Evolutionary conservation across 2,329 filamentous ascomycete genomes (phyloP), one percentile per base, ranked within the genome.

Genomic region (Phoma sp.): DNA sequence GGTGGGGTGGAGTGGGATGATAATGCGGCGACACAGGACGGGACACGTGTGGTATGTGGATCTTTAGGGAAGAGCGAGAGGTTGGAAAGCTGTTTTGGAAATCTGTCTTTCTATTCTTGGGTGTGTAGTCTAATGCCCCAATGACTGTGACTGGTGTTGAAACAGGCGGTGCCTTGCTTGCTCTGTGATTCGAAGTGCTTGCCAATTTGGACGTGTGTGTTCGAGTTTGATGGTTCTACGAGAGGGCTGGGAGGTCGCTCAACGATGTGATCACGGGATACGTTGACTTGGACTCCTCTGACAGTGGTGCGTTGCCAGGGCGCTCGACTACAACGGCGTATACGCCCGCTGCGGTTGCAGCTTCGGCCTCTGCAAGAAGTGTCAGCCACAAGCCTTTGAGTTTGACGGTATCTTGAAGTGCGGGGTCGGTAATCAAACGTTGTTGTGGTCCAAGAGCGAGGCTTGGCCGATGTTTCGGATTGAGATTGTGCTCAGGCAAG

Each of bases 221-320:
- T 18, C 41, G 30, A 2, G 14, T 18, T 14, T 11, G 2, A 4
- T 13, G 32, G 7, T n/a, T 29, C 43, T 48, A 48, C 11, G 27
- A 33, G 33, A 54, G 25, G 22, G 52, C 37, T 2, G 64, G 63
- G 23, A 73, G 40, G 74, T 83, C 67, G 70, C 80, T 68, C 59
- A 75, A 36, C 9, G 57, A 59, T 45, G 65, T 48, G 22, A 75
- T 65, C 18, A 73, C 63, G 7, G 64, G 43, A 37, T 68, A 74
- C 4, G 36, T 54, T 18, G 47, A 48, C 25, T 44, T 62, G 0
- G 60, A 58, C 13, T 65, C 66, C 14, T 61, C 57, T 1, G 62
- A 61, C 39, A 93, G 75, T 27, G 80, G 80, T 33, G 84, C 82
- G 74, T 95, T 95, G 10, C 89, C 90, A 13, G 88, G 87, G 51